Evolutionary conservation across 78 protist species (phyloP).

Genomic region (Parvularia atlantis): DNA sequence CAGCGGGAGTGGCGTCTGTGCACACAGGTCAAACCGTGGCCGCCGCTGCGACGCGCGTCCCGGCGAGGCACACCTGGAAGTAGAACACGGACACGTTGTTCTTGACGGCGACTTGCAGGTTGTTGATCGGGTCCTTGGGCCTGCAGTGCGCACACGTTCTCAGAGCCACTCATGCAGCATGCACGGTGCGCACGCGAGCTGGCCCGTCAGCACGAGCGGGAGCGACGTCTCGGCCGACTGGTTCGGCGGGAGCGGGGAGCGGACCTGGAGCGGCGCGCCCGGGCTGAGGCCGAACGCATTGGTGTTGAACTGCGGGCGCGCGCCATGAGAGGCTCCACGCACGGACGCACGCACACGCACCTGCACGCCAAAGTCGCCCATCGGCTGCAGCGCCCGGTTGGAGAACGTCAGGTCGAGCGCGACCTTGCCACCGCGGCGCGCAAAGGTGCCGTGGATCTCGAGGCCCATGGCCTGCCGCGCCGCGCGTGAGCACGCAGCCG

Average conservation of each 20-base stretch:
- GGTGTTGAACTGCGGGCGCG: slow-evolving; percentile 50
- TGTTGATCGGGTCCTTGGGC: not conserved
- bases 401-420: slow-evolving; percentile 23
- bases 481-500: too few species aligned
- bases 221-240: slow-evolving; percentile 5
- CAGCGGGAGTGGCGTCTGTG: not conserved
- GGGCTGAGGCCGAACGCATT: slow-evolving; percentile 21
- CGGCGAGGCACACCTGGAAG: too few species aligned
- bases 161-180: too few species aligned
- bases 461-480: slow-evolving; percentile 40
- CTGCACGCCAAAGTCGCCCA: slow-evolving; percentile 22
- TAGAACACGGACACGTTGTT: slow-evolving; percentile 23
- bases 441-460: slow-evolving; percentile 21
- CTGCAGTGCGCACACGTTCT: too few species aligned
- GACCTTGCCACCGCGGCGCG: slow-evolving; percentile 16
- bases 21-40: too few species aligned
- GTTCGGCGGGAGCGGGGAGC: not conserved
- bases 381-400: slow-evolving; percentile 25
- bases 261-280: not conserved
- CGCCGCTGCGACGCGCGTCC: too few species aligned
- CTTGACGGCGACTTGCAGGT: slow-evolving; percentile 39
- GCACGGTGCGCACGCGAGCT: too few species aligned
- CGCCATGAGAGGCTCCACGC: too few species aligned
- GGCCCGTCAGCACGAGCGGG: too few species aligned
- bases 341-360: too few species aligned